Conservation (phyloP, 352 stramenopile species). For the Phytopythium helicoides region DNA sequence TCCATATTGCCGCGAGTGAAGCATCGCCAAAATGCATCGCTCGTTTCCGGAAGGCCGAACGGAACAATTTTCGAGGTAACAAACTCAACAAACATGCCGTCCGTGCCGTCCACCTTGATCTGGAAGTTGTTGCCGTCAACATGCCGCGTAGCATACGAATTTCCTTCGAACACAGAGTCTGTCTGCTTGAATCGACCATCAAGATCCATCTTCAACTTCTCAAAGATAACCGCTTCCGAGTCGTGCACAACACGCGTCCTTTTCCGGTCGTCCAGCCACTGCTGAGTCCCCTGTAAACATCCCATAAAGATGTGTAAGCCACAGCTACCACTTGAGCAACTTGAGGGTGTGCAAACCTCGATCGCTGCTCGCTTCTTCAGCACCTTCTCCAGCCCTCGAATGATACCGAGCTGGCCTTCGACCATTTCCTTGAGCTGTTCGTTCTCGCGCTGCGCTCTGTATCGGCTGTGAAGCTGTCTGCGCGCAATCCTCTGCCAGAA, state of each 20-base stretch:
- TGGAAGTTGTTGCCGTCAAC: constrained; percentile 20
- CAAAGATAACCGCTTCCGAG: constrained; percentile 15
- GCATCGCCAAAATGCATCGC: constrained; percentile 15
- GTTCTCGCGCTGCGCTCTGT: constrained; percentile 31
- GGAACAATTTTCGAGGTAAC: constrained; percentile 21
- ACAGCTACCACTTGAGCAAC: not conserved
- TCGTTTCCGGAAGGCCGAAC: constrained; percentile 19
- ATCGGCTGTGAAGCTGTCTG: constrained; percentile 27
- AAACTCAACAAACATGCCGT: constrained; percentile 33
- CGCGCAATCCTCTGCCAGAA: constrained; percentile 29
- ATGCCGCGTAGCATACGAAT: constrained; percentile 7
- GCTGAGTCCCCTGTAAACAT: constrained; percentile 7
- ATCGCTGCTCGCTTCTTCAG: constrained; percentile 23
- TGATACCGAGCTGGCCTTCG: constrained; percentile 22
- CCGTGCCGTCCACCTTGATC: constrained; percentile 22
- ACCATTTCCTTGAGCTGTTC: constrained; percentile 28
- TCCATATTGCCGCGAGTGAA: constrained; percentile 21
- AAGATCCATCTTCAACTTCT: constrained; percentile 15
- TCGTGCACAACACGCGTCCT: constrained; percentile 17
- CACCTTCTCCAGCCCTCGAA: constrained; percentile 27
- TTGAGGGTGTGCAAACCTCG: constrained; percentile 5
- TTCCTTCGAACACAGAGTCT: constrained; percentile 13
- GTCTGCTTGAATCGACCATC: constrained; percentile 17
- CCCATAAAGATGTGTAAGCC: not conserved
- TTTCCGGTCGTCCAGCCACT: constrained; percentile 17